These are phyloP conservation scores for Chara braunii DNA, from an alignment of 139 green algal species.

Conservation along the genomic window DNA sequence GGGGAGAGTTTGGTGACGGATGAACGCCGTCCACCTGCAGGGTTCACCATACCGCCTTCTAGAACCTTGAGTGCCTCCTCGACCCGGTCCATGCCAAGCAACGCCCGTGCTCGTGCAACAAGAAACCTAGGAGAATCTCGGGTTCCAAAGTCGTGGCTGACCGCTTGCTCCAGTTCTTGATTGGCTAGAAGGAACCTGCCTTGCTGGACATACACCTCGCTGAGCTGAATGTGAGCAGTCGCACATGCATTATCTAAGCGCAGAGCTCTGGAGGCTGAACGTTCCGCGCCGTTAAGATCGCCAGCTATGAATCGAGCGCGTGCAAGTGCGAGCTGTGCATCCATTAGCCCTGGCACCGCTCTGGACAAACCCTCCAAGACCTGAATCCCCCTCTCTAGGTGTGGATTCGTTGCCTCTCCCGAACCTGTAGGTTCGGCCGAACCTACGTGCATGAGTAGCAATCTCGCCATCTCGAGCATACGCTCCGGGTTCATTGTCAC, in stretches of 20 bases:
- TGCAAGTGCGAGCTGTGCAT: constrained; percentile 52
- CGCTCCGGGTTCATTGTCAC: constrained; percentile 46
- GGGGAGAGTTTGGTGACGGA: too few species aligned
- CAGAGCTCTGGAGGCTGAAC: constrained; percentile 51
- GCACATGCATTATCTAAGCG: constrained; percentile 41
- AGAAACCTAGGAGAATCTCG: too few species aligned
- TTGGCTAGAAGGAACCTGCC: too few species aligned
- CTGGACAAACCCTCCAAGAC: constrained; percentile 28
- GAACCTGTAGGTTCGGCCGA: constrained; percentile 46
- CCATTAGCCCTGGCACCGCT: constrained; percentile 39
- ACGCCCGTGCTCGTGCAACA: too few species aligned
- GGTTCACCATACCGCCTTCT: too few species aligned
- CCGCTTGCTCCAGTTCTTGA: too few species aligned
- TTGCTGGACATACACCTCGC: too few species aligned
- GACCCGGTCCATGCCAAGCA: too few species aligned
- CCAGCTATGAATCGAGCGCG: constrained; percentile 52
- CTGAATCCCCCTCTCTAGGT: constrained; percentile 46
- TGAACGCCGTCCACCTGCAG: too few species aligned
- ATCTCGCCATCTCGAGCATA: constrained; percentile 46
- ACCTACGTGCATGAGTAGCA: constrained; percentile 47
- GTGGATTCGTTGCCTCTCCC: constrained; percentile 47
- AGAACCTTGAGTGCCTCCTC: too few species aligned
- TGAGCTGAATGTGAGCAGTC: constrained; percentile 54
- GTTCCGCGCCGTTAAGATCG: constrained; percentile 47
- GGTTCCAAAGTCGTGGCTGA: too few species aligned